Base-by-base conservation (phyloP, 2,329 filamentous ascomycete genomes). In the Dactylonectria estremocensis region DNA sequence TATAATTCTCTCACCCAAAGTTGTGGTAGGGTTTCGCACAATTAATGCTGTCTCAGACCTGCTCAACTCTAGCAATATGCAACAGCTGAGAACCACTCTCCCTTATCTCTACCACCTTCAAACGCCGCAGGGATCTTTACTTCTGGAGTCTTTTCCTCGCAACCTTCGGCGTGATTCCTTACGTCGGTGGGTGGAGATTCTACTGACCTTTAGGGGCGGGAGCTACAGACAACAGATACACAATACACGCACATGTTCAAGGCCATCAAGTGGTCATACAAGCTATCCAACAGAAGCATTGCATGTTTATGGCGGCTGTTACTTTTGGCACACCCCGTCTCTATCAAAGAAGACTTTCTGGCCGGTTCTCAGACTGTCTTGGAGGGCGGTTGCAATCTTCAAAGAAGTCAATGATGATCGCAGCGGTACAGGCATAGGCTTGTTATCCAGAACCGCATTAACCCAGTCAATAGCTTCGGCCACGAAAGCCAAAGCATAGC, bases 141-240 rank as follows among this genome's bases (percentile, higher is more conserved):
- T 83, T 83, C 49, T 82, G 80, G 80, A 81, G 80, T 45, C 76
- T 82, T 33, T 22, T 81, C 0, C 65, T 77, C 9, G 74, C 80
- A 1, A 79, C 79, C 0, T 73, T 74, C 20, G 81, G 80, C 2
- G 73, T 82, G 5, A 66, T 76, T 0, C 64, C 77, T 0, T 78
- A 87, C 57, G 31, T 35, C 31, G 31, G 31, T 35, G 31, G 31
- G 31, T 35, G 31, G 31, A 35, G 31, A 35, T 35, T 35, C 31
- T 35, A 35, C 31, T 35, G 31, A 35, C 31, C 31, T 35, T 35
- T 35, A 35, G 31, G n/a, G n/a, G n/a, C n/a, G n/a, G n/a, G n/a
- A n/a, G n/a, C n/a, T n/a, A n/a, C n/a, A n/a, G n/a, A n/a, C n/a
- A n/a, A n/a, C n/a, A n/a, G n/a, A n/a, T n/a, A n/a, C n/a, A n/a